Conservation (phyloP, 169 alveolate genomes). For the Plasmodium vinckei region DNA sequence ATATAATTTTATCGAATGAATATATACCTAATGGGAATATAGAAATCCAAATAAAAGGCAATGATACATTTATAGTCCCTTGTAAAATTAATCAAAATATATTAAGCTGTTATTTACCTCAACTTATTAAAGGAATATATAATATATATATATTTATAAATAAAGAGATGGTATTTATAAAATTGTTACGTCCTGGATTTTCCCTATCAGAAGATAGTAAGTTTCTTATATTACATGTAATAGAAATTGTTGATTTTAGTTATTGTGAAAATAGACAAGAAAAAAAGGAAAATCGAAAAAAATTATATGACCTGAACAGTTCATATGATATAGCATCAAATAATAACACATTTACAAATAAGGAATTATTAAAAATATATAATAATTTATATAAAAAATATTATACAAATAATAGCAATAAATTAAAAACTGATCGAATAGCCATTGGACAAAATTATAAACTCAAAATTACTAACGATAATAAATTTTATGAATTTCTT, state of each 20-base stretch:
- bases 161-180: constrained; percentile 34
- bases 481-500: constrained; percentile 53
- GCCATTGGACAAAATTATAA: constrained; percentile 19
- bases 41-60: constrained; percentile 66
- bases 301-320: neutral
- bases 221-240: constrained; percentile 38
- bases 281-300: neutral
- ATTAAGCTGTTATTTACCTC: constrained; percentile 62
- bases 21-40: constrained; percentile 23
- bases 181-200: constrained; percentile 17
- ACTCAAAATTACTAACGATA: constrained; percentile 36
- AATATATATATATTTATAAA: constrained; percentile 33
- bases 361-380: constrained; percentile 35
- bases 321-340: constrained; percentile 11
- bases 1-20: constrained; percentile 25
- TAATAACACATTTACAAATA: constrained; percentile 45
- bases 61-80: constrained; percentile 36
- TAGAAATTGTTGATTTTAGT: constrained; percentile 35
- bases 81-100: constrained; percentile 14
- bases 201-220: constrained; percentile 2
- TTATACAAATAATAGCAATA: neutral
- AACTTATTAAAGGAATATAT: constrained; percentile 43
- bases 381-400: constrained; percentile 18
- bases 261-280: neutral
- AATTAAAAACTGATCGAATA: constrained; percentile 1